Conservation (phyloP, 2,329 filamentous ascomycete genomes). For the Sporothrix humicola region DNA sequence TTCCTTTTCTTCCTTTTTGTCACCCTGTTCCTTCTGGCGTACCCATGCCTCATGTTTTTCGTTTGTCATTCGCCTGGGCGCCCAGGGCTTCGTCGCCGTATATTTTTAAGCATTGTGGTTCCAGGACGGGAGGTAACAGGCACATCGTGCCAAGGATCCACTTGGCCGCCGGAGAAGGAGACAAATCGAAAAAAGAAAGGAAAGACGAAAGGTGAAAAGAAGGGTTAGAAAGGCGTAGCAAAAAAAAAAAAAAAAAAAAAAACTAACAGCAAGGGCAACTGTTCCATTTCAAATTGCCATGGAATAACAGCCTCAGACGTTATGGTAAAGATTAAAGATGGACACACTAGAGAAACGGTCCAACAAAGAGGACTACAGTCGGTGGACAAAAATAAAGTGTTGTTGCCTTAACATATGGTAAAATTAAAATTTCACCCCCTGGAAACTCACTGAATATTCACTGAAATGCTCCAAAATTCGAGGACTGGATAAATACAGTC, state of each 20-base stretch:
- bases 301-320: not conserved
- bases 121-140: not conserved
- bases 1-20: not conserved
- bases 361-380: not conserved
- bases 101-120: constrained; percentile 21
- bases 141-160: not conserved
- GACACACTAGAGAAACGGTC: not conserved
- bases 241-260: not conserved
- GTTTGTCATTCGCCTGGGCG: constrained; percentile 6
- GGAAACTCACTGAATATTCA: too few relatives aligned
- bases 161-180: constrained; percentile 5
- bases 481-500: too few relatives aligned
- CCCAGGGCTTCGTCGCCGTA: not conserved
- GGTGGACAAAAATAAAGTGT: too few relatives aligned
- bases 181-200: not conserved
- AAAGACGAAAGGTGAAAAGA: too few relatives aligned
- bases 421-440: too few relatives aligned
- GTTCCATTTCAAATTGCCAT: not conserved
- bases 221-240: not conserved
- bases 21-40: not conserved
- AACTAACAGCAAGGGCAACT: not conserved
- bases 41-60: not conserved
- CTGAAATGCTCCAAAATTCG: too few relatives aligned
- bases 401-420: too few relatives aligned
- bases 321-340: not conserved